These are phyloP conservation scores for Lathyrus oleraceus DNA, from an alignment of 306 rosid species.

Conservation along the genomic window DNA sequence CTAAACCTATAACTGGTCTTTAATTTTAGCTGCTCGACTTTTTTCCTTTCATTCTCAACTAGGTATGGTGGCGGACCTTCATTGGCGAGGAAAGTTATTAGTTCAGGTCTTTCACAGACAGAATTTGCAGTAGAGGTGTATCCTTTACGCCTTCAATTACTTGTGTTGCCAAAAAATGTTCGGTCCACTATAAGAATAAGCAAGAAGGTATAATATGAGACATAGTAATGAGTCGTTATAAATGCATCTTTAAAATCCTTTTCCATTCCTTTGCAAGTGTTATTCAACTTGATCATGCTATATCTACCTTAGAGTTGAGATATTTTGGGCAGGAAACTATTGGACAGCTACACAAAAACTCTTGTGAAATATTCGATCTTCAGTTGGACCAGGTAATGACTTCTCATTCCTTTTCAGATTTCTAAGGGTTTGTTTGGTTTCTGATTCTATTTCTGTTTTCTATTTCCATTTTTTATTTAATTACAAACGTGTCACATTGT, in stretches of 20 bases:
- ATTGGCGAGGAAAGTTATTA: constrained; percentile 76
- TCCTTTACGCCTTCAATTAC: constrained; percentile 90
- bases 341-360: constrained; percentile 84
- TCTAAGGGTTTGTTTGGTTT: constrained; percentile 13
- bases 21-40: constrained; percentile 4
- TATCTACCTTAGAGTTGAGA: constrained; percentile 41
- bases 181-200: constrained; percentile 79
- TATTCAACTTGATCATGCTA: constrained; percentile 25
- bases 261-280: constrained; percentile 29
- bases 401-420: constrained; percentile 34
- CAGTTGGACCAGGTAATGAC: constrained; percentile 72
- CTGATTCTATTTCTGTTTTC: constrained; percentile 14
- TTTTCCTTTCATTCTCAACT: constrained; percentile 11
- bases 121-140: constrained; percentile 95
- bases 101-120: constrained; percentile 85
- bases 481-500: background rate
- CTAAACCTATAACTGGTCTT: constrained; percentile 24
- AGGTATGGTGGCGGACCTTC: constrained; percentile 99
- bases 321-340: constrained; percentile 83
- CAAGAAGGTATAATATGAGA: constrained; percentile 77
- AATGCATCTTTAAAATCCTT: constrained; percentile 29
- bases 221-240: constrained; percentile 28
- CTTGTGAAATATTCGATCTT: constrained; percentile 91
- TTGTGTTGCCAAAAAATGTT: constrained; percentile 75
- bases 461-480: background rate